Evolutionary conservation across 1,139 yeast species (phyloP).

Genomic region (Pichia sp.): DNA sequence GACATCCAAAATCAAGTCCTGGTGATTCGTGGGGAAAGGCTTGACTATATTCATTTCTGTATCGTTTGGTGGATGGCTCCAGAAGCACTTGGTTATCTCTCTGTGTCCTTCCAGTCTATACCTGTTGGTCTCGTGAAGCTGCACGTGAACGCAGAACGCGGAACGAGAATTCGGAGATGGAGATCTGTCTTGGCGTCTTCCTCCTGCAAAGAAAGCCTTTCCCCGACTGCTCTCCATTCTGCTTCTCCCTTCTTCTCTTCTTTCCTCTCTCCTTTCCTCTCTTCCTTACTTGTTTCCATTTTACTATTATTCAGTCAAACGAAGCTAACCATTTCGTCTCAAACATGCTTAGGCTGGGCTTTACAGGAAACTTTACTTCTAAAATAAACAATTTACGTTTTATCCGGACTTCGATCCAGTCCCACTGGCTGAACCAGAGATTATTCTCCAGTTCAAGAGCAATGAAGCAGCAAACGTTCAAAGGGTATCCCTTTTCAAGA

Average conservation of each 20-base stretch:
- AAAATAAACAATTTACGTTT: constrained; percentile 4
- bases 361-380: not conserved
- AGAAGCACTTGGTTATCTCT: no score
- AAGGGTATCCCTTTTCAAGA: not conserved
- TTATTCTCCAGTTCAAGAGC: constrained; percentile 1
- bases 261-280: not conserved
- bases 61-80: not conserved
- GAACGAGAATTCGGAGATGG: no score
- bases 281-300: not conserved
- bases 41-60: constrained; percentile 24
- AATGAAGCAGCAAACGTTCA: not conserved
- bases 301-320: no score
- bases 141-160: no score
- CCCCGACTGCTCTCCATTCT: no score
- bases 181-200: no score
- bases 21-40: constrained; percentile 84
- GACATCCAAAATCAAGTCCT: constrained; percentile 81
- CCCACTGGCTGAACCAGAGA: constrained; percentile 7
- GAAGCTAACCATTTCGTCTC: not conserved
- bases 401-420: constrained; percentile 8
- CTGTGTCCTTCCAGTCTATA: no score
- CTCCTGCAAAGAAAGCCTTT: no score
- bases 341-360: constrained; percentile 5
- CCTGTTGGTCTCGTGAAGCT: no score
- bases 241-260: not conserved